Percentiles rank a stretch among this genome's conserved stretches.
These are phyloP conservation scores for Blepharisma japonicum DNA, from an alignment of 73 alveolate species.

Conservation along the genomic window DNA sequence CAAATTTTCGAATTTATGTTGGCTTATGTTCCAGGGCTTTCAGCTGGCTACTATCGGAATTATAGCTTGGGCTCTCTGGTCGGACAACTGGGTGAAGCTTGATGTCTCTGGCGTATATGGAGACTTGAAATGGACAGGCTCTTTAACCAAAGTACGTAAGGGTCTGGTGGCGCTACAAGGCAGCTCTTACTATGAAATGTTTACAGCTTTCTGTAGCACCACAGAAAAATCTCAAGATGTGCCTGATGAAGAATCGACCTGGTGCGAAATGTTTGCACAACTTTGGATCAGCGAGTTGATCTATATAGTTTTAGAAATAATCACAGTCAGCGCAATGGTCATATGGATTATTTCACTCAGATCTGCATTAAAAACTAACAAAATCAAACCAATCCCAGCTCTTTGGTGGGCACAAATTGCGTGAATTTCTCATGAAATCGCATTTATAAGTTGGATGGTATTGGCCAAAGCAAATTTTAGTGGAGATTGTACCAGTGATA, in stretches of 20 bases:
- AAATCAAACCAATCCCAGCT: not conserved
- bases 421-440: slow-evolving; percentile 14
- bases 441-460: slow-evolving; percentile 3
- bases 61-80: no score
- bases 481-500: not conserved
- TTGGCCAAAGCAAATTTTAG: not conserved
- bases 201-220: no score
- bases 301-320: not conserved
- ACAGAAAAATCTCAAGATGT: no score
- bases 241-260: not conserved
- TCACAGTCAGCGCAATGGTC: not conserved
- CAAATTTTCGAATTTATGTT: no score
- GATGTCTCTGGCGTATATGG: no score
- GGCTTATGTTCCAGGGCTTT: no score
- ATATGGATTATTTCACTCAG: not conserved
- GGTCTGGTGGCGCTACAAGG: no score
- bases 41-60: no score
- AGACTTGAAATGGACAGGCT: no score
- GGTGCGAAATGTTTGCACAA: slow-evolving; percentile 12
- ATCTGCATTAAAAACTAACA: not conserved
- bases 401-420: not conserved
- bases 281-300: not conserved
- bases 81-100: no score
- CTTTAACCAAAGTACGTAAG: no score
- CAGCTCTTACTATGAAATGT: no score